These are phyloP conservation scores for Cutaneotrichosporon sp. DNA, from an alignment of 1,284 basidiomycete genomes.

Conservation along the genomic window DNA sequence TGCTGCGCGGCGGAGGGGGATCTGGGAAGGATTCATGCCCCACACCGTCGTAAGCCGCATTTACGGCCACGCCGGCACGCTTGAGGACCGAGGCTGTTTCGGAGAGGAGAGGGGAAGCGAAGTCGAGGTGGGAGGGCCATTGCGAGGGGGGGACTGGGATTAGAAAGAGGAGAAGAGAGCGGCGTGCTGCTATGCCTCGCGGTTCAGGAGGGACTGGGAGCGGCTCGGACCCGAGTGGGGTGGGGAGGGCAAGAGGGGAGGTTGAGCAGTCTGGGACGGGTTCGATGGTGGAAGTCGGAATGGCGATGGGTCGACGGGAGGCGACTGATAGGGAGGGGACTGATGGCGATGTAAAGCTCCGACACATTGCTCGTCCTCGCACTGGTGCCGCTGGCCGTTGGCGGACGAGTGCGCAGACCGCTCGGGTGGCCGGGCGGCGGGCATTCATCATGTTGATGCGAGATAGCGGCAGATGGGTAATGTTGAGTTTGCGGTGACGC, in stretches of 20 bases:
- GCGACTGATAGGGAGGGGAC: neutral
- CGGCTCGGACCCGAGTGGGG: neutral
- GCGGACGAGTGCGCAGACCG: too few species aligned
- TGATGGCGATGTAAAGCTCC: too few species aligned
- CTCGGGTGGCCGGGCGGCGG: too few species aligned
- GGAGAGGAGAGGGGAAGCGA: constrained; percentile 30
- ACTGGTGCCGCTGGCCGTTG: too few species aligned
- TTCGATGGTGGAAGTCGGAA: neutral
- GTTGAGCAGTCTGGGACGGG: neutral
- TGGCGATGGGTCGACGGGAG: neutral
- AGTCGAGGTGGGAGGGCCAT: constrained; percentile 42
- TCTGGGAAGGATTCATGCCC: constrained; percentile 7
- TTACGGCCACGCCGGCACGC: constrained; percentile 23
- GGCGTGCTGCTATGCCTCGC: constrained; percentile 23
- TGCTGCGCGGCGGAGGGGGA: neutral
- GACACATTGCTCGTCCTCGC: too few species aligned
- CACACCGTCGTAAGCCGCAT: constrained; percentile 36
- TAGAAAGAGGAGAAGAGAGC: constrained; percentile 33
- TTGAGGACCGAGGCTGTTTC: constrained; percentile 20
- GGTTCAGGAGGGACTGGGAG: neutral
- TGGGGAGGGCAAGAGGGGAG: neutral
- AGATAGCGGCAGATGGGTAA: too few species aligned
- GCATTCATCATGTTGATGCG: too few species aligned
- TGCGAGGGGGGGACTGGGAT: constrained; percentile 31
- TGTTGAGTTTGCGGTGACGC: too few species aligned